Evolutionary conservation across 1,139 yeast species (phyloP).

Genomic region (Taphrina communis): DNA sequence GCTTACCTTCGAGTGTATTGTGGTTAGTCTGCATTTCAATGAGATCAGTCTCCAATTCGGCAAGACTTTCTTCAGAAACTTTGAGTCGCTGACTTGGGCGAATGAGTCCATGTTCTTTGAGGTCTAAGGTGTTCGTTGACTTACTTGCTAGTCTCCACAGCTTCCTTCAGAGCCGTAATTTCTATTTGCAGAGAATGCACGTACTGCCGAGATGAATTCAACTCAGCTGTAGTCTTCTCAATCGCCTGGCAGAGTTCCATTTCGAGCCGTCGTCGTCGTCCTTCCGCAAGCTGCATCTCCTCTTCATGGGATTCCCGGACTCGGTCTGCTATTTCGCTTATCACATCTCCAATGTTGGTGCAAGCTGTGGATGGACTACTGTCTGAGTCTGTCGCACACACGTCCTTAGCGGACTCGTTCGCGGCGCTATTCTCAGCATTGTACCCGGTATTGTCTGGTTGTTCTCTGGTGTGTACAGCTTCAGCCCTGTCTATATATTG

Average conservation of each 20-base stretch:
- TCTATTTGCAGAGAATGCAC: slow-evolving; percentile 11
- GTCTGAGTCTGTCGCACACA: not conserved
- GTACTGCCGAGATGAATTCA: not conserved
- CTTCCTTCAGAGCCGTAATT: not conserved
- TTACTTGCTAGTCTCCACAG: slow-evolving; percentile 9
- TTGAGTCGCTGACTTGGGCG: not conserved
- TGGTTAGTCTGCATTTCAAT: not conserved
- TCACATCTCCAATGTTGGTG: slow-evolving; percentile 2
- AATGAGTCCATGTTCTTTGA: not conserved
- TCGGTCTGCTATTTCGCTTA: slow-evolving; percentile 1
- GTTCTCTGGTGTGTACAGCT: too few relatives aligned
- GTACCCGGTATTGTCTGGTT: not conserved
- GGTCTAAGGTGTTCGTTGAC: not conserved
- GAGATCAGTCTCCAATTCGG: slow-evolving; percentile 1
- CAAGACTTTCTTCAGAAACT: not conserved
- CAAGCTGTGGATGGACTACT: not conserved
- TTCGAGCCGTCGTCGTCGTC: slow-evolving; percentile 2
- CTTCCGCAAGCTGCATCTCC: slow-evolving; percentile 6
- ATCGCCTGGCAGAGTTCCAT: slow-evolving; percentile 5
- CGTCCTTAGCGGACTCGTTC: not conserved
- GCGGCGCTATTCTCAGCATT: not conserved
- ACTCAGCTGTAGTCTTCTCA: slow-evolving; percentile 6
- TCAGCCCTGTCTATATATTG: too few relatives aligned
- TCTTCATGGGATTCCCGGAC: slow-evolving; percentile 13
- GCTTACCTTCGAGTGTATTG: not conserved